These are phyloP conservation scores for Senna tora DNA, from an alignment of 306 rosid species.

Conservation along the genomic window DNA sequence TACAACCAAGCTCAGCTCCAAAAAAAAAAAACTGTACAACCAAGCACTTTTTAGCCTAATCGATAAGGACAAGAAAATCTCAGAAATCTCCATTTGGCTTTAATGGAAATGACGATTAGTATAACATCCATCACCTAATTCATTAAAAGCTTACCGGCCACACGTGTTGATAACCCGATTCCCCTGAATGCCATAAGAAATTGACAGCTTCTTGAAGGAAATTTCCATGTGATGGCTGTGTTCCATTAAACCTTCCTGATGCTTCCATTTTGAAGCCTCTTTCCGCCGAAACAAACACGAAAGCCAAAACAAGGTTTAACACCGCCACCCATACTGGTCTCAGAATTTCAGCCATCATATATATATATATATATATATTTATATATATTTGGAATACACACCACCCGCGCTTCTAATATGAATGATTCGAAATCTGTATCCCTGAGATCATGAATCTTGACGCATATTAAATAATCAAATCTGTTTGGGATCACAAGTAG, in stretches of 20 bases:
- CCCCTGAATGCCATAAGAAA: slow-evolving; percentile 73
- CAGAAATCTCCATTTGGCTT: not conserved
- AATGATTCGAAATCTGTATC: not conserved
- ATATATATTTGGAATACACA: not conserved
- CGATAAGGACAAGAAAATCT: not conserved
- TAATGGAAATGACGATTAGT: not conserved
- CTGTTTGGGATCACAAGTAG: not conserved
- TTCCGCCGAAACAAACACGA: slow-evolving; percentile 65
- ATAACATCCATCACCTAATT: not conserved
- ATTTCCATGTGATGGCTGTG: slow-evolving; percentile 27
- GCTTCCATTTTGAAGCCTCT: slow-evolving; percentile 51
- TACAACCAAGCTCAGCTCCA: not conserved
- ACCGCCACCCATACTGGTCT: slow-evolving; percentile 48
- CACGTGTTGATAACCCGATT: slow-evolving; percentile 64
- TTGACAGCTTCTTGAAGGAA: slow-evolving; percentile 50
- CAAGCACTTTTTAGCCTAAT: not conserved
- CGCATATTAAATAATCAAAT: not conserved
- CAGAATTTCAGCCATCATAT: slow-evolving; percentile 38
- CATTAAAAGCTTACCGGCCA: slow-evolving; percentile 73
- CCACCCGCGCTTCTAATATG: not conserved
- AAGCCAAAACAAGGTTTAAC: slow-evolving; percentile 41
- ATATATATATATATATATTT: no score
- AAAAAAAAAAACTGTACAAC: no score
- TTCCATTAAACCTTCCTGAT: slow-evolving; percentile 39
- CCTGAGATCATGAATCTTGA: not conserved